These are phyloP conservation scores for Solioccasus polychromus DNA, from an alignment of 768 basidiomycete genomes.

Conservation along the genomic window DNA sequence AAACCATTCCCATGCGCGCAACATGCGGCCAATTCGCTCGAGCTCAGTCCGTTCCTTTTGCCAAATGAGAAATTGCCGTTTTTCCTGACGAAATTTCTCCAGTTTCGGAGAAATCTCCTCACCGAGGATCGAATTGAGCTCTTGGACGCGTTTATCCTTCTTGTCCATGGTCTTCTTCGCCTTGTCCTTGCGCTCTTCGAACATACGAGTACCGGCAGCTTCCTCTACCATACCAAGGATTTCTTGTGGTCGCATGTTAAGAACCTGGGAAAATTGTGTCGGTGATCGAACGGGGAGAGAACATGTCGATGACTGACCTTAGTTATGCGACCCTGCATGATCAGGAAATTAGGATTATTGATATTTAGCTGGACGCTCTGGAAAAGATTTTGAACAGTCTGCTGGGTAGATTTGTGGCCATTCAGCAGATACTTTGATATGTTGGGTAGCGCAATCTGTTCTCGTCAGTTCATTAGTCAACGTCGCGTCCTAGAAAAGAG, in stretches of 20 bases:
- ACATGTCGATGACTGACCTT: conserved; percentile 52
- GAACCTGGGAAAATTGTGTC: conserved; percentile 41
- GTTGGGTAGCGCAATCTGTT: conserved; percentile 88
- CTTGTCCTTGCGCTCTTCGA: conserved; percentile 97
- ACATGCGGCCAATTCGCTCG: conserved; percentile 75
- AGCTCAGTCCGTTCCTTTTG: conserved; percentile 89
- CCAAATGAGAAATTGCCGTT: conserved; percentile 82
- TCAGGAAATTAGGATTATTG: conserved; percentile 99
- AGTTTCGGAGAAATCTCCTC: conserved; percentile 96
- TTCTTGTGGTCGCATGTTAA: conserved; percentile 98
- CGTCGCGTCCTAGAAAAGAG: background rate
- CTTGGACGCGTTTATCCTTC: conserved; percentile 94
- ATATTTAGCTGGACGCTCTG: conserved; percentile 98
- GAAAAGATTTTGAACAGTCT: conserved; percentile 84
- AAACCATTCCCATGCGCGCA: conserved; percentile 89
- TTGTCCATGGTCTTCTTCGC: conserved; percentile 94
- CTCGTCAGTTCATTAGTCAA: conserved; percentile 1
- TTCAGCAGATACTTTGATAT: conserved; percentile 94
- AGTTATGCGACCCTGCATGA: conserved; percentile 99
- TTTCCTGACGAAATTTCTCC: conserved; percentile 85
- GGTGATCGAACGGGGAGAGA: background rate
- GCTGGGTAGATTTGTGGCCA: conserved; percentile 89
- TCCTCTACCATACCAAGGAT: conserved; percentile 99
- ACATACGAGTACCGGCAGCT: conserved; percentile 98
- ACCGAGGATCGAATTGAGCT: conserved; percentile 71